Evolutionary conservation across 2,329 filamentous ascomycete species (phyloP).

Genomic region (Colletotrichum musae): DNA sequence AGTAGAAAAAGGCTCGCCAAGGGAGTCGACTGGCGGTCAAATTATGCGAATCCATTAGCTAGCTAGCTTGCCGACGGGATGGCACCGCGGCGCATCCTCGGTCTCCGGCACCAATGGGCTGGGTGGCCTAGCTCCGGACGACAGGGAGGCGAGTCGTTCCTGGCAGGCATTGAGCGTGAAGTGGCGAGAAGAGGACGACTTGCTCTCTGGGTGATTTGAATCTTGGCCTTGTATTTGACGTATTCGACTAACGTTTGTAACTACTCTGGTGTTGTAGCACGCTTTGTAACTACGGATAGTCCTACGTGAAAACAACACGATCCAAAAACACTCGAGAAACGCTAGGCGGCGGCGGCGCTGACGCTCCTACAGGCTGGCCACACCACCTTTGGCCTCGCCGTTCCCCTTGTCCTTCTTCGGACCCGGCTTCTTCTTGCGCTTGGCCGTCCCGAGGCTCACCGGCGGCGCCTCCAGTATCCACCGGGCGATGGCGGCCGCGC

Average conservation of each 20-base stretch:
- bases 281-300: too few relatives aligned
- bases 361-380: slow-evolving; percentile 5
- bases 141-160: neutral
- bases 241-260: too few relatives aligned
- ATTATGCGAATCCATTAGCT: slow-evolving; percentile 25
- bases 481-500: slow-evolving; percentile 76
- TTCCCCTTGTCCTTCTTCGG: slow-evolving; percentile 14
- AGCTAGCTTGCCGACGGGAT: slow-evolving; percentile 20
- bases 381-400: neutral
- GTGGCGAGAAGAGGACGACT: too few relatives aligned
- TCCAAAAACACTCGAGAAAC: neutral
- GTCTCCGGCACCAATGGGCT: slow-evolving; percentile 1
- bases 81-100: slow-evolving; percentile 15
- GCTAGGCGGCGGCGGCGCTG: slow-evolving; percentile 15
- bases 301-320: neutral
- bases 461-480: slow-evolving; percentile 77
- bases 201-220: too few relatives aligned
- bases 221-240: too few relatives aligned
- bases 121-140: neutral
- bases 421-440: slow-evolving; percentile 53
- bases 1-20: neutral
- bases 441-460: slow-evolving; percentile 52
- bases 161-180: neutral
- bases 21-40: neutral
- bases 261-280: too few relatives aligned